Percentiles rank a stretch among this genome's conserved stretches.
Evolutionary conservation across 345 rosid genomes (phyloP).

Genomic region (Brassica juncea): DNA sequence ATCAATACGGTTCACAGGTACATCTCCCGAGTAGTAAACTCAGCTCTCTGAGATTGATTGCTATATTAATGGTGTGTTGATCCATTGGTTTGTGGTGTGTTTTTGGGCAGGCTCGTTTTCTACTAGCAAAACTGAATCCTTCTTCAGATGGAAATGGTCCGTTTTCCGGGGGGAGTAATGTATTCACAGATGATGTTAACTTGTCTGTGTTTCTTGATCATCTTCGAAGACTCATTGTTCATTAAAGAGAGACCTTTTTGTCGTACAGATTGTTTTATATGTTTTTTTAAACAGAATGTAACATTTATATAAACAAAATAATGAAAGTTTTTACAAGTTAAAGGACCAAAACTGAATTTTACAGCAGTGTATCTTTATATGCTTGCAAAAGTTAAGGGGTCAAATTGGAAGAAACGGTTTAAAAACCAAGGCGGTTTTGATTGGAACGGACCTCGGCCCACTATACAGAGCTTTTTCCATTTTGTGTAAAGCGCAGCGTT

Average conservation of each 20-base stretch:
- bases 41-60: background rate
- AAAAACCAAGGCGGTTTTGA: background rate
- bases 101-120: slow-evolving; percentile 82
- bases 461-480: background rate
- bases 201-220: slow-evolving; percentile 94
- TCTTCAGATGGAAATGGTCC: slow-evolving; percentile 62
- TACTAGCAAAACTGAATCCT: slow-evolving; percentile 89
- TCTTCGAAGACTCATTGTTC: slow-evolving; percentile 84
- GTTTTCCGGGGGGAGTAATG: slow-evolving; percentile 56
- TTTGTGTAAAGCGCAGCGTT: slow-evolving; percentile 11
- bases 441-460: slow-evolving; percentile 1
- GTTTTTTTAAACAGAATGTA: background rate
- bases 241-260: slow-evolving; percentile 30
- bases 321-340: background rate
- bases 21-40: slow-evolving; percentile 2
- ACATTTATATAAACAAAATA: slow-evolving; percentile 9
- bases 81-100: slow-evolving; percentile 3
- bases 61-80: background rate
- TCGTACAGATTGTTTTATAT: slow-evolving; percentile 11
- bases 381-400: background rate
- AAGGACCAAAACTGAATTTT: background rate
- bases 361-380: background rate
- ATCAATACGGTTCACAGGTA: slow-evolving; percentile 99
- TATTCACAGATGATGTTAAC: slow-evolving; percentile 93
- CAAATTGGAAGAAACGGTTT: background rate